Conservation (phyloP, 805 yeast species). For the Suhomyces sp. region DNA sequence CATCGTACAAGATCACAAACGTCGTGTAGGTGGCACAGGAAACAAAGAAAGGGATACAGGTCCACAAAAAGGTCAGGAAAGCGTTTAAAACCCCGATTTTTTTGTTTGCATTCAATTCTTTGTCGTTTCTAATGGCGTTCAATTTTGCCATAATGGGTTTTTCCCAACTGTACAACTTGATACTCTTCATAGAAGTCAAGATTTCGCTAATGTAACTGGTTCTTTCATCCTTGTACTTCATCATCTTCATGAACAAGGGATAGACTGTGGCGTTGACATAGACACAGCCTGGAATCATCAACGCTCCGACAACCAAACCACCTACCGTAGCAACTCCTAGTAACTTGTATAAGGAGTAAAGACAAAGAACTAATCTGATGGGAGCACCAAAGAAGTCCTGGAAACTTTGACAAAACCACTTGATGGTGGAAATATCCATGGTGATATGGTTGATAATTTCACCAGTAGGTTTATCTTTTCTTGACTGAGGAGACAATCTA, state of each 20-base stretch:
- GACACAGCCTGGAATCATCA: conserved; percentile 32
- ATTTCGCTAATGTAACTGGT: conserved; percentile 38
- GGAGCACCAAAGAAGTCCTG: conserved; percentile 23
- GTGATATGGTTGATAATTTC: conserved; percentile 33
- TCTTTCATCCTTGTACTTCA: conserved; percentile 37
- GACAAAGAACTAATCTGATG: conserved; percentile 21
- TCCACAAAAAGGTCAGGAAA: conserved; percentile 32
- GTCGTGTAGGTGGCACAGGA: conserved; percentile 32
- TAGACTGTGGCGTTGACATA: conserved; percentile 24
- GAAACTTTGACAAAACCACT: conserved; percentile 14
- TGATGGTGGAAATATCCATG: conserved; percentile 23
- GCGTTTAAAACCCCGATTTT: conserved; percentile 34
- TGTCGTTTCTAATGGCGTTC: conserved; percentile 30
- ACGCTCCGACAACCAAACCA: conserved; percentile 29
- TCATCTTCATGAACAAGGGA: conserved; percentile 21
- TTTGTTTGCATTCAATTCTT: conserved; percentile 28
- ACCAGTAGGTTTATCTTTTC: conserved; percentile 31
- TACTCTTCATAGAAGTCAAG: conserved; percentile 34
- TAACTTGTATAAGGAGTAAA: conserved; percentile 31
- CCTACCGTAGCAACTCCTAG: conserved; percentile 36
- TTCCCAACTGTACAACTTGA: conserved; percentile 44
- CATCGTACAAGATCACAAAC: conserved; percentile 22
- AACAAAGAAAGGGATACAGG: conserved; percentile 36
- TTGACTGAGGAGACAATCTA: conserved; percentile 28
- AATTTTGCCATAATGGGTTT: conserved; percentile 35